phyloP scores from a whole-genome alignment of 2,329 filamentous ascomycete species.

The Colletotrichum phormii region DNA sequence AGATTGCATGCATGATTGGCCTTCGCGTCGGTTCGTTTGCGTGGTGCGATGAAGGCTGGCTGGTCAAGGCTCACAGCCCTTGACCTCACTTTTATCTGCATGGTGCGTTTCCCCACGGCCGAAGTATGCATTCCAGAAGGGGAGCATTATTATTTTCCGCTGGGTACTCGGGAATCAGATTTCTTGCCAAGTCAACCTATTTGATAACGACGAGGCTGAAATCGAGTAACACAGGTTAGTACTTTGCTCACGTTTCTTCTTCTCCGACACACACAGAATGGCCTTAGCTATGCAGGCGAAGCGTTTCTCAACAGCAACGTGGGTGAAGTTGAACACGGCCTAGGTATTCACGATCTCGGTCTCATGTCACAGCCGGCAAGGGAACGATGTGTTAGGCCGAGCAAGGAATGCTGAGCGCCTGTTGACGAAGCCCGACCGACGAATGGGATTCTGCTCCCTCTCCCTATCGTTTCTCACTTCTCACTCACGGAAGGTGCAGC shows the following conservation, averaged over 20 bases:
- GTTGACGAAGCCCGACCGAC: not conserved
- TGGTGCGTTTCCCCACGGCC: slow-evolving; percentile 4
- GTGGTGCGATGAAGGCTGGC: not conserved
- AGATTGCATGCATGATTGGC: not conserved
- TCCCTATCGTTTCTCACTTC: not conserved
- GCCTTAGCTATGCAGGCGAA: not conserved
- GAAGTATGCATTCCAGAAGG: slow-evolving; percentile 14
- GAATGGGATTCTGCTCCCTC: not conserved
- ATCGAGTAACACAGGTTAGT: slow-evolving; percentile 1
- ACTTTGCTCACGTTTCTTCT: not conserved
- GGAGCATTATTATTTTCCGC: slow-evolving; percentile 16
- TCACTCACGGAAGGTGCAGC: not conserved
- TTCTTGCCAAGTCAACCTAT: not conserved
- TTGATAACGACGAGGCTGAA: not conserved
- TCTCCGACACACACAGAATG: not conserved
- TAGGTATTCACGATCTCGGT: not conserved
- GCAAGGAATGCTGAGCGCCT: not conserved
- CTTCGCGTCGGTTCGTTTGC: slow-evolving; percentile 3
- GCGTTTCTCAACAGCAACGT: slow-evolving; percentile 2
- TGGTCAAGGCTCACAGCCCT: not conserved
- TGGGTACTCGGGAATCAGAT: not conserved
- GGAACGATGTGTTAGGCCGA: not conserved
- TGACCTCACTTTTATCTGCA: not conserved
- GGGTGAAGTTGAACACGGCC: not conserved
- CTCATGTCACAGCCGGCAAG: not conserved